Evolutionary conservation across 148 eudicot genomes (phyloP).

Genomic region (Agrostemma githago): DNA sequence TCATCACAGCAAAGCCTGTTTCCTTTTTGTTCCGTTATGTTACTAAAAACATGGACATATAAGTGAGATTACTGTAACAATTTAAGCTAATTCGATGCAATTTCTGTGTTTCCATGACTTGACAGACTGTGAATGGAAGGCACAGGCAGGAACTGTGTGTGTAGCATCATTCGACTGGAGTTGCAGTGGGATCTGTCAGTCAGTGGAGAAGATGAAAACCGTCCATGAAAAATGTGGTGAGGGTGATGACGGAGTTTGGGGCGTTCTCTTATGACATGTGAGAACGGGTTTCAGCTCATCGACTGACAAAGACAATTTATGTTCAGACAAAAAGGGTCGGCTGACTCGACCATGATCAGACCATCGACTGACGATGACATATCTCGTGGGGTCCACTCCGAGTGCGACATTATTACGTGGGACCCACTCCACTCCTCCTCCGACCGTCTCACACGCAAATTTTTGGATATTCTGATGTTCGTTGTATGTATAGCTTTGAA

Average conservation of each 20-base stretch:
- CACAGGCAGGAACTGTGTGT: constrained; percentile 70
- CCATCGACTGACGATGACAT: background rate
- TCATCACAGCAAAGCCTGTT: background rate
- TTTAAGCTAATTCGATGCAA: background rate
- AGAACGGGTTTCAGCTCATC: background rate
- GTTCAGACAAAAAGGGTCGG: background rate
- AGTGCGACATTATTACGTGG: background rate
- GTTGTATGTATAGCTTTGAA: background rate
- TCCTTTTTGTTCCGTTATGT: background rate
- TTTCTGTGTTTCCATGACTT: constrained; percentile 10
- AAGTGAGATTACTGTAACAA: background rate
- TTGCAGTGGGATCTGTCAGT: constrained; percentile 81
- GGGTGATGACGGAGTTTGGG: constrained; percentile 61
- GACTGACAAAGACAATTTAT: background rate
- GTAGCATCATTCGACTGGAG: constrained; percentile 77
- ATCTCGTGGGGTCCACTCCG: background rate
- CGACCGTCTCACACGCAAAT: background rate
- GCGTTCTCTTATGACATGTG: constrained; percentile 35
- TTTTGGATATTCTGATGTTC: background rate
- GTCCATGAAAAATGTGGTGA: constrained; percentile 72
- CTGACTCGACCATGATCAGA: constrained; percentile 7
- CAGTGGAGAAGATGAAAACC: constrained; percentile 58
- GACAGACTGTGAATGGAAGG: constrained; percentile 73
- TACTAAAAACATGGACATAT: background rate
- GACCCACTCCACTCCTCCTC: background rate